phyloP scores from a whole-genome alignment of 805 yeast genomes.

The Spathaspora arborariae region DNA sequence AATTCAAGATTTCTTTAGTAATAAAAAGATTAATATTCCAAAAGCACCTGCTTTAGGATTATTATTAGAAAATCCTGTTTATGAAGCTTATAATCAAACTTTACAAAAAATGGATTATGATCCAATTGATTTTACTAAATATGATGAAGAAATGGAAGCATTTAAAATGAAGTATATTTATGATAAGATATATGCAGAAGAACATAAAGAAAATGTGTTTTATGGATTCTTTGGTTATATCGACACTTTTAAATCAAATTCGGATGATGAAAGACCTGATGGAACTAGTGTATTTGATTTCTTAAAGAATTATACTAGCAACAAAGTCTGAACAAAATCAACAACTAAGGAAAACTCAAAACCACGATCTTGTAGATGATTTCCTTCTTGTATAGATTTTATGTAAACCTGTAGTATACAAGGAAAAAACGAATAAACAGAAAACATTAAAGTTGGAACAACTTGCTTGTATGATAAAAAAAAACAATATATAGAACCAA shows the following conservation, averaged over 20 bases:
- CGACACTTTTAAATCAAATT: slow-evolving; percentile 60
- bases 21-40: slow-evolving; percentile 80
- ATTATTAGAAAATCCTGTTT: slow-evolving; percentile 86
- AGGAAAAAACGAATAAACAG: neutral
- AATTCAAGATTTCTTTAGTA: slow-evolving; percentile 72
- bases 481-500: neutral
- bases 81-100: slow-evolving; percentile 74
- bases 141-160: slow-evolving; percentile 67
- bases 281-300: slow-evolving; percentile 64
- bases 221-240: slow-evolving; percentile 89
- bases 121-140: slow-evolving; percentile 63
- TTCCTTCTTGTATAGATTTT: neutral
- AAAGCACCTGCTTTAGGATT: slow-evolving; percentile 97
- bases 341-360: too few species aligned
- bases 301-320: slow-evolving; percentile 23
- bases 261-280: slow-evolving; percentile 32
- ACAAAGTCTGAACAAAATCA: slow-evolving; percentile 1
- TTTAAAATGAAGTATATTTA: slow-evolving; percentile 88
- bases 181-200: slow-evolving; percentile 89
- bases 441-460: neutral
- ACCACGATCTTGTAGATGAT: neutral
- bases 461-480: neutral
- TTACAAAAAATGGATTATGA: slow-evolving; percentile 75
- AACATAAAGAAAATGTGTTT: slow-evolving; percentile 80
- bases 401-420: neutral